Evolutionary conservation across 257 asterid species (phyloP), one percentile per base, ranked within the genome.

Genomic region (Ophiorrhiza pumila): DNA sequence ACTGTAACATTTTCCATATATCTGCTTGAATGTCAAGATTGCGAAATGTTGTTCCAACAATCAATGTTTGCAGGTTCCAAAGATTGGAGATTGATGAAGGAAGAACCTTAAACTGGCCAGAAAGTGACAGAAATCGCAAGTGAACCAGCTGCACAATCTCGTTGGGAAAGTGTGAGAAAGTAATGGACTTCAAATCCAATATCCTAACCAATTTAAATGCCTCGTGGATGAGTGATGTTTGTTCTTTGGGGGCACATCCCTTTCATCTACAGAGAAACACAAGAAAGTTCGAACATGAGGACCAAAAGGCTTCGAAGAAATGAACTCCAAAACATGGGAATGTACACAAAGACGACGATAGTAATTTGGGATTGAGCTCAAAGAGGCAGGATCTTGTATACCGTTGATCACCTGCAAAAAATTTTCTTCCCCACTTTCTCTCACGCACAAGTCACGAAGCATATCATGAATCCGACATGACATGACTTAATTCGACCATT

Each of bases 51-150:
- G 89, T 80, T 34, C 66, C 18, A 12, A 85, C 71, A 31, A 78
- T 69, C 65, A 85, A 65, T 2, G 90, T 83, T 71, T 83, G 84
- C 5, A 85, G 79, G 57, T 85, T 83, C 85, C 85, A 81, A 4
- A 85, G 86, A 0, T 75, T 77, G 32, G 85, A 80, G 34, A 85
- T 72, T 47, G 82, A 18, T 2, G 78, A 66, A 3, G 90, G 90
- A 29, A 85, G 78, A 56, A 68, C 77, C 78, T 74, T 80, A 61
- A 83, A 80, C 47, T 76, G 69, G 6, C 86, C 83, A 18, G 49
- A 76, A 22, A 85, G 76, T 34, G 83, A 79, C 7, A 85, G 47
- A 41, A 70, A 77, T 59, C 87, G 66, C 52, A 85, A 71, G 75
- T 80, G 87, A 32, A 83, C 69, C 58, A 85, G 32, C 56, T 74